Conservation (phyloP, 2,329 filamentous ascomycete species). For the Aspergillus tamarii region DNA sequence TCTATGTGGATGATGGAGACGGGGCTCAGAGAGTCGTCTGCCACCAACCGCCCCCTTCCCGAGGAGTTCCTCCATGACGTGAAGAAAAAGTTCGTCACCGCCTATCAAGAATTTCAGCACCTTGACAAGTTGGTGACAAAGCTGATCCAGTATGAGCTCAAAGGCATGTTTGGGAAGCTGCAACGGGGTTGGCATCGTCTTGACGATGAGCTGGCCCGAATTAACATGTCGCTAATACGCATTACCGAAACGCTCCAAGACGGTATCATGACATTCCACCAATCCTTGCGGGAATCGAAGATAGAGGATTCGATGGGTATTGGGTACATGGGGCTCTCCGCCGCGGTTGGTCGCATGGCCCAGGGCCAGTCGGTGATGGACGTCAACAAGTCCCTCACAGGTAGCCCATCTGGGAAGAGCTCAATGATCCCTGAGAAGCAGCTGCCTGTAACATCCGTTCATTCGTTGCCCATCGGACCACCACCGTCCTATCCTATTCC, state of each 20-base stretch:
- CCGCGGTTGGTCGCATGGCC: conserved; percentile 59
- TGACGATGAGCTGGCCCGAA: conserved; percentile 23
- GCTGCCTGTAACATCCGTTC: neutral
- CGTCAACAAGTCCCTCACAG: conserved; percentile 33
- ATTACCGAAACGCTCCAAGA: conserved; percentile 66
- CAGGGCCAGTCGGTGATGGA: conserved; percentile 36
- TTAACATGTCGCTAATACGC: conserved; percentile 56
- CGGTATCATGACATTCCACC: conserved; percentile 69
- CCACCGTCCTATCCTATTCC: conserved; percentile 17
- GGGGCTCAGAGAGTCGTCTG: conserved; percentile 60
- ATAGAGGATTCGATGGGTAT: conserved; percentile 66
- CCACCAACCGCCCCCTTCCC: conserved; percentile 59
- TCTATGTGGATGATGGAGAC: conserved; percentile 70
- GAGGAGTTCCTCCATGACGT: conserved; percentile 64
- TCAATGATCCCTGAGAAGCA: conserved; percentile 18
- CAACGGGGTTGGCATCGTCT: conserved; percentile 60
- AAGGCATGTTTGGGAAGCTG: conserved; percentile 62
- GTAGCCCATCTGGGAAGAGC: no score
- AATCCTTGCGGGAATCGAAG: conserved; percentile 62
- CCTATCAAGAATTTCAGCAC: conserved; percentile 64
- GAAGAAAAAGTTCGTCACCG: conserved; percentile 64
- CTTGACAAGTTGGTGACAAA: conserved; percentile 66
- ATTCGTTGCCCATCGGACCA: neutral
- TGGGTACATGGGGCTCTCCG: conserved; percentile 68
- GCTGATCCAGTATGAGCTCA: conserved; percentile 65